Evolutionary conservation across 2,329 filamentous ascomycete genomes (phyloP).

Genomic region (Apiospora aurea): DNA sequence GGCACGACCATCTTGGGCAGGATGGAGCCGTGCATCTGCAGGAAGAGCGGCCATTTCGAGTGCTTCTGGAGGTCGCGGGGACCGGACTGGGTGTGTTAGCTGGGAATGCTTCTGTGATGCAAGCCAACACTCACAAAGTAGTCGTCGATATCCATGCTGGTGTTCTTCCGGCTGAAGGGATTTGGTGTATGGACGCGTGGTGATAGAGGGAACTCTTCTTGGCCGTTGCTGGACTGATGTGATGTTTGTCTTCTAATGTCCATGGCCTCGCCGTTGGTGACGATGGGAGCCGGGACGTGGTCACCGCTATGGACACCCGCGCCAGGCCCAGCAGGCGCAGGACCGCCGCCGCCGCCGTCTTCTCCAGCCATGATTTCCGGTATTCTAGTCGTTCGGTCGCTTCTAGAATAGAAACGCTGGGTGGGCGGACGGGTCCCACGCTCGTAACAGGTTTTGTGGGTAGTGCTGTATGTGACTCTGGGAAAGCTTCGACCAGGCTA

Average conservation of each 20-base stretch:
- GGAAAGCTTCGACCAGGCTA: not conserved
- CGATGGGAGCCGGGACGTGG: constrained; percentile 7
- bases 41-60: constrained; percentile 80
- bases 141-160: constrained; percentile 49
- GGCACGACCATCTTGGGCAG: constrained; percentile 79
- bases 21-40: constrained; percentile 77
- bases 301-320: not conserved
- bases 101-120: not conserved
- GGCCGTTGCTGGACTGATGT: not conserved
- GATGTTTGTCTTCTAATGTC: not conserved
- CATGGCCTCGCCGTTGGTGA: constrained; percentile 3
- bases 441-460: constrained; percentile 71
- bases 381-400: not conserved
- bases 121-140: constrained; percentile 49
- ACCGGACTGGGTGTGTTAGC: constrained; percentile 27
- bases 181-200: constrained; percentile 36
- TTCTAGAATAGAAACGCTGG: not conserved
- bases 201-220: constrained; percentile 9
- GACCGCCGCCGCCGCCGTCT: not conserved
- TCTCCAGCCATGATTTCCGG: not conserved
- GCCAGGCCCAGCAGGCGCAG: not conserved
- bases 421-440: not conserved
- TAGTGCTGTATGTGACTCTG: constrained; percentile 49
- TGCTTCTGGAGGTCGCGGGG: constrained; percentile 54
- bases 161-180: constrained; percentile 42